Base-by-base conservation (phyloP, 352 stramenopile genomes). In the Pythium rhizo-oryzae region DNA sequence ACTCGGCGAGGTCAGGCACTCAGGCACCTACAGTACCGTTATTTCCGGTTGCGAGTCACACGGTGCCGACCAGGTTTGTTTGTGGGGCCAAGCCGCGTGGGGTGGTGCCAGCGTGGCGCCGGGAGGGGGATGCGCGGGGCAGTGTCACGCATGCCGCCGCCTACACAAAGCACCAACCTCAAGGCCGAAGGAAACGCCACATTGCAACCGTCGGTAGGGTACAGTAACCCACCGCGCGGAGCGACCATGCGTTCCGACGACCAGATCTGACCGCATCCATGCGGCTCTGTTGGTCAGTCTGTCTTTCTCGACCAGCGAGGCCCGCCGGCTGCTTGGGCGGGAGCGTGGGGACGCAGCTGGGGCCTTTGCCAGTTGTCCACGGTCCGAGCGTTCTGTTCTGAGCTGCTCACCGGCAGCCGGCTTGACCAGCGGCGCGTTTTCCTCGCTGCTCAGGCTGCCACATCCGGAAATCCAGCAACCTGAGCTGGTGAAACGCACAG, bases 1-100 rank as follows among this genome's bases (percentile, higher is more conserved):
- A 50, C 43, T 50, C 43, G 16, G 15, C 43, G 43, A 23, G 43
- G 43, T 50, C 43, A 50, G 43, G 43, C 43, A 50, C 43, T 50
- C 43, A 23, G 15, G 15, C 19, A 50, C 43, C 15, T 18, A 12
- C 37, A 4, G 11, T 12, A 12, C 37, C 37, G 11, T 12, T 43
- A 43, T 16, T 18, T 3, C 15, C 9, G 37, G 37, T 43, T 43
- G 37, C 11, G 37, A 43, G 11, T 43, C 37, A 18, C 37, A 43
- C 37, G 11, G 15, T 9, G 28, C 28, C 2, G 28, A 33, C 28
- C 28, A 33, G 28, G 28, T 43, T 43, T 43, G 37, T 43, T 12
- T 4, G 15, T 18, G 4, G 15, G 37, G 15, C 13, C 37, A 9
- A 12, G 28, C 28, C 28, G 28, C 6, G 28, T 33, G 28, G 28